Evolutionary conservation across 176 grass and related monocot species (phyloP).

Genomic region (Oryza meyeriana): DNA sequence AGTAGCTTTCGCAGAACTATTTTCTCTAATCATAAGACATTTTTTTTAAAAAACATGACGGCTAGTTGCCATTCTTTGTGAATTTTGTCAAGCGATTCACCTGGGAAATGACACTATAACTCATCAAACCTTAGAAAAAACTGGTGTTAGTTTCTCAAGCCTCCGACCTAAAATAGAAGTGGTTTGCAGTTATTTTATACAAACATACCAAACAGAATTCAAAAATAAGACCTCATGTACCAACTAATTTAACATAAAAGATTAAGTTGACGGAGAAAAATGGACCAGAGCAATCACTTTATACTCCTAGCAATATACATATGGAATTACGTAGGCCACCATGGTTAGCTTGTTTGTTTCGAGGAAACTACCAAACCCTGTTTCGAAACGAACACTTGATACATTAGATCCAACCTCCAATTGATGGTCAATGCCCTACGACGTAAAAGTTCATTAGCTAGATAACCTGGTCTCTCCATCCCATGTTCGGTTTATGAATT

Average conservation of each 20-base stretch:
- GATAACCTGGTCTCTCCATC: constrained; percentile 19
- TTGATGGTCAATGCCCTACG: not conserved
- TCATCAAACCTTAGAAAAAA: too few species aligned
- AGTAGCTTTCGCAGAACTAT: not conserved
- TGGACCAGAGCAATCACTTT: too few species aligned
- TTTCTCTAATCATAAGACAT: not conserved
- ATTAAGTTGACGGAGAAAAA: too few species aligned
- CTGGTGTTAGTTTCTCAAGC: too few species aligned
- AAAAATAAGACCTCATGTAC: too few species aligned
- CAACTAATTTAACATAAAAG: too few species aligned
- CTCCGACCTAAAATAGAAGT: too few species aligned
- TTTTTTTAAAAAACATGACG: not conserved
- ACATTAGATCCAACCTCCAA: not conserved
- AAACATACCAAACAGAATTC: too few species aligned
- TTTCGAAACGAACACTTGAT: not conserved
- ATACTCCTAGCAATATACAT: not conserved
- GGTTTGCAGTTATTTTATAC: too few species aligned
- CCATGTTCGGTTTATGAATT: constrained; percentile 25
- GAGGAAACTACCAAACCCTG: constrained; percentile 24
- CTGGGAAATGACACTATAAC: not conserved
- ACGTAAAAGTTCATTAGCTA: constrained; percentile 23
- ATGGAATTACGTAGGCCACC: constrained; percentile 1
- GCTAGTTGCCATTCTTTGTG: not conserved
- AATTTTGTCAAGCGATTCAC: not conserved
- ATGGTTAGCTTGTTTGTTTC: not conserved